Evolutionary conservation across 192 early-diverging fungal species (phyloP), one percentile per base, ranked within the genome.

Genomic region (Umbelopsis vinacea): DNA sequence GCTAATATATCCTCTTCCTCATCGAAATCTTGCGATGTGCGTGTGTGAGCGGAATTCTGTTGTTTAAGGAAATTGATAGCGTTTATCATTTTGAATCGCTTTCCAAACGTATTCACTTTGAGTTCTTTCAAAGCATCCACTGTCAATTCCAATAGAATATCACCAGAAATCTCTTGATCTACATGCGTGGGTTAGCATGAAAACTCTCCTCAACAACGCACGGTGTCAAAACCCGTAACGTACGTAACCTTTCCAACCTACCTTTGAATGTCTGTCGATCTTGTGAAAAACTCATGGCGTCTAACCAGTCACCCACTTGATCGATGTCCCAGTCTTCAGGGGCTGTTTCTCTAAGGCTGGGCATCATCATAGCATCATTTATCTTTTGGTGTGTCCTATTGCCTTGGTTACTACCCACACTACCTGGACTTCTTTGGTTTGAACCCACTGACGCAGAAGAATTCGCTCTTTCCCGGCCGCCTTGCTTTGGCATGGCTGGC

Each of bases 101-200:
- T 89, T 47, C 87, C 87, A 60, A 91, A 87, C 4, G 87, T 84
- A 40, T 52, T 81, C 38, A 93, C 82, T 26, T 90, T 81, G 22
- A 93, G 69, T 55, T 93, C 90, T 67, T 90, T 89, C 9, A 93
- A 75, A 15, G 84, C 80, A 35, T 86, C 83, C 22, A 91, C 73
- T 68, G 85, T 88, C n/a, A 91, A 54, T 38, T 88, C 87, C 2
- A 93, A 47, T 15, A 93, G 75, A 33, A 83, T 79, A 47, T 87
- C 87, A 46, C 91, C 91, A 9, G 86, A 87, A 69, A 93, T 88
- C 24, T 87, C 88, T 60, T 90, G 86, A 2, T 87, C 91, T 89
- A 82, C 26, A 63, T 22, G 71, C 10, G 7, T 15, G 26, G 33
- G n/a, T n/a, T n/a, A n/a, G n/a, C n/a, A n/a, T n/a, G n/a, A n/a